Base-by-base conservation (phyloP, 148 eudicot species). In the Diospyros kaki region DNA sequence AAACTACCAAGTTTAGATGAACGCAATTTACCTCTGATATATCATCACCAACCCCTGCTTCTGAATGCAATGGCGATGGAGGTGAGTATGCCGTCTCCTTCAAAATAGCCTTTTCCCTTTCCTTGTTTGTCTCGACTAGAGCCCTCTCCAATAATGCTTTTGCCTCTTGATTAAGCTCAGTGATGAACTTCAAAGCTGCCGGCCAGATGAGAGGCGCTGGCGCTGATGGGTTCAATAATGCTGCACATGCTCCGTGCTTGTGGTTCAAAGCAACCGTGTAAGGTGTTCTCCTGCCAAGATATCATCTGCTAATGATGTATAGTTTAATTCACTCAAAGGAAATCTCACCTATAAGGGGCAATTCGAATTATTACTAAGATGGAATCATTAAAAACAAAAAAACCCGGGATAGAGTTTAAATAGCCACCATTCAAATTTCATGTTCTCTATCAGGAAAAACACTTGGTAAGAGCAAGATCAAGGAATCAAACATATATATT, bases 161-260 rank as follows among this genome's bases (percentile, higher is more conserved):
- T 41, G 84, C 78, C 40, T 81, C 81, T 15, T 75, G 78, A 58
- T 69, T 74, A 64, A 81, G 84, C 75, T 81, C 78, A 28, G 64
- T 52, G 58, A 81, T 77, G 55, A 81, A 74, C 58, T 81, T 77
- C 71, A 81, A 78, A 17, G 81, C 38, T 5, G 81, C 68, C 7
- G 84, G 84, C 84, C 81, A 81, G 42, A 77, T 45, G 45, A 81
- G 84, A 63, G 84, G 81, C 59, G 69, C 84, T 28, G 84, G 75
- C 3, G 84, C 71, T 50, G 71, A 77, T 43, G 84, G 84, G 73
- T 81, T 81, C 66, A 81, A 69, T 46, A 81, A 68, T 14, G 84
- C 81, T 12, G 84, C 84, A 69, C 81, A 81, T 55, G 66, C 53
- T 18, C 42, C 11, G n/a, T 81, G 53, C 58, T 77, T 81, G 84